Conservation (phyloP, 2,329 filamentous ascomycete species). For the Penicillium verrucosum region DNA sequence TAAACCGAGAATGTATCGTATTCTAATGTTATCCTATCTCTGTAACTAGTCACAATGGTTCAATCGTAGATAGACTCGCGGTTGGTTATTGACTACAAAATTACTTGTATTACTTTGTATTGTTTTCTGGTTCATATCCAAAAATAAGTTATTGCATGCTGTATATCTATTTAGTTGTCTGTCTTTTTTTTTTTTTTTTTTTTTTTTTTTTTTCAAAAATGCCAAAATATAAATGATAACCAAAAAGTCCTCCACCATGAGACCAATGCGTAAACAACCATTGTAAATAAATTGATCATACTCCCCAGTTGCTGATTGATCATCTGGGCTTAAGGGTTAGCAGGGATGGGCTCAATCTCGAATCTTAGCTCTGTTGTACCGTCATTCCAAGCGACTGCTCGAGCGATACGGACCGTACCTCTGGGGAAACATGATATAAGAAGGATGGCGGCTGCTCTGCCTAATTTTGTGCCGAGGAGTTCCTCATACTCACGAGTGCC, state of each 20-base stretch:
- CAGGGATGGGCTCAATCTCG: neutral
- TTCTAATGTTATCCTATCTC: neutral
- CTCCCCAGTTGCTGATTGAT: neutral
- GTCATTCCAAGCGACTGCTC: neutral
- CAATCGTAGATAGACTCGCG: neutral
- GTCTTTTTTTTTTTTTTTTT: too few relatives aligned
- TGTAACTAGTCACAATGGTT: too few relatives aligned
- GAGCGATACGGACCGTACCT: neutral
- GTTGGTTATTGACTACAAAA: neutral
- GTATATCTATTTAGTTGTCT: too few relatives aligned
- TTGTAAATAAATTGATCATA: neutral
- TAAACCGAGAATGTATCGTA: neutral
- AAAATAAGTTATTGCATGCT: neutral
- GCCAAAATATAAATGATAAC: neutral
- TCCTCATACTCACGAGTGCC: neutral
- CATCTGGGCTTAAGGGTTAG: neutral
- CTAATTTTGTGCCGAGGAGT: neutral
- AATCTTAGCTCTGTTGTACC: neutral
- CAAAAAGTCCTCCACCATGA: neutral
- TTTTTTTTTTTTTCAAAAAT: too few relatives aligned
- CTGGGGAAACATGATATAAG: neutral
- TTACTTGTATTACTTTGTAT: neutral
- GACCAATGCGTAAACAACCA: too few relatives aligned
- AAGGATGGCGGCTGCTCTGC: neutral
- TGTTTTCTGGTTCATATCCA: neutral